These are phyloP conservation scores for Penicillium sp. DNA, from an alignment of 2,329 filamentous ascomycete species.

Conservation along the genomic window DNA sequence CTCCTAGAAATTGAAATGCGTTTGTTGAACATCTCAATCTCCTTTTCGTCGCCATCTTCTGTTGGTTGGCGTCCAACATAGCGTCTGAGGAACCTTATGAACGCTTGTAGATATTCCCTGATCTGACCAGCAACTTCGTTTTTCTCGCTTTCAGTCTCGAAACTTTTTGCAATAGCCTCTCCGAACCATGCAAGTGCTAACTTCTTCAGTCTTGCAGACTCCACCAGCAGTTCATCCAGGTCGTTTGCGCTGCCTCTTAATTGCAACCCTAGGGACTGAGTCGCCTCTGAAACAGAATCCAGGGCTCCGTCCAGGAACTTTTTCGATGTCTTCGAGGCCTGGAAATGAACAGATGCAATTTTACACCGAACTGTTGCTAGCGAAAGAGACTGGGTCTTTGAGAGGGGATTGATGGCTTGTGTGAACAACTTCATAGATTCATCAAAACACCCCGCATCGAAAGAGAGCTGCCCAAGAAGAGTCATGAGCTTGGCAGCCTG, in stretches of 20 bases:
- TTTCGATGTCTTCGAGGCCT: conserved; percentile 28
- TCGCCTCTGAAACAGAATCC: conserved; percentile 36
- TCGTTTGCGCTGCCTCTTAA: conserved; percentile 43
- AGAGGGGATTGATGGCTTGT: conserved; percentile 33
- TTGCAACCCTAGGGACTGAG: conserved; percentile 35
- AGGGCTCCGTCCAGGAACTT: conserved; percentile 23
- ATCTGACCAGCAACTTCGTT: conserved; percentile 28
- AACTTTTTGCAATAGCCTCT: conserved; percentile 27
- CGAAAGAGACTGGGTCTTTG: conserved; percentile 34
- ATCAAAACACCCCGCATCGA: conserved; percentile 41
- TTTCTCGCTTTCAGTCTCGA: conserved; percentile 16
- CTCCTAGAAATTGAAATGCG: conserved; percentile 35
- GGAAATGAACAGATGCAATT: conserved; percentile 40
- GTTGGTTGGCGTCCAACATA: conserved; percentile 39
- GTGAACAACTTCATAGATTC: conserved; percentile 41
- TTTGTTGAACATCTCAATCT: conserved; percentile 33
- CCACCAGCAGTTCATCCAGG: conserved; percentile 47
- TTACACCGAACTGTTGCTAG: conserved; percentile 42
- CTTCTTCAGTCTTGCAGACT: conserved; percentile 46
- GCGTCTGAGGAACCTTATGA: conserved; percentile 43
- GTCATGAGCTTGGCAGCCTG: conserved; percentile 37
- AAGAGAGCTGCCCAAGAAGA: conserved; percentile 42
- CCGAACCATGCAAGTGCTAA: conserved; percentile 40
- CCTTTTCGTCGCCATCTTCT: conserved; percentile 30
- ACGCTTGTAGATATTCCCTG: conserved; percentile 40